A percentile compares a stretch with the other conserved stretches of the same genome.
Evolutionary conservation across 352 stramenopile species (phyloP).

Genomic region (Pseudoperonospora humuli): DNA sequence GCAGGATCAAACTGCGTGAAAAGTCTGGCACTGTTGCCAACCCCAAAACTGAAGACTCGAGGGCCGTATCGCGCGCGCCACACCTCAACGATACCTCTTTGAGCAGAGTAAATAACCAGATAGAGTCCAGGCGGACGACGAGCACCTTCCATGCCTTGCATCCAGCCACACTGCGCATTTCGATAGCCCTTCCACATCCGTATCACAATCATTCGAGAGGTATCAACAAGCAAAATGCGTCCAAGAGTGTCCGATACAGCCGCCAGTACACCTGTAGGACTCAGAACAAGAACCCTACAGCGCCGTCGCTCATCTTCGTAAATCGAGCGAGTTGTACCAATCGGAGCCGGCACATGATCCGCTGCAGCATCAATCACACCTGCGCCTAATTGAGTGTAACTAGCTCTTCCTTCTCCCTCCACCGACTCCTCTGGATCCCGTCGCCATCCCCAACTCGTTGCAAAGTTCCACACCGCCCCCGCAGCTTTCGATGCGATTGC

Average conservation of each 20-base stretch:
- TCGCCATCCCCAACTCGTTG: constrained; percentile 73
- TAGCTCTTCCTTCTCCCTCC: constrained; percentile 9
- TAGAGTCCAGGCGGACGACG: constrained; percentile 50
- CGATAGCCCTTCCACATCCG: constrained; percentile 86
- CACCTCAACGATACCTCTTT: constrained; percentile 76
- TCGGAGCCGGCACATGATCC: constrained; percentile 62
- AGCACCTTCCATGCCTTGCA: constrained; percentile 56
- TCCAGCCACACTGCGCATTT: constrained; percentile 75
- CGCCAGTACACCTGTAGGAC: constrained; percentile 57
- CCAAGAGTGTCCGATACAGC: constrained; percentile 71
- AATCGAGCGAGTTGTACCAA: constrained; percentile 43
- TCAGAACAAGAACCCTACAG: constrained; percentile 53
- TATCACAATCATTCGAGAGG: constrained; percentile 69
- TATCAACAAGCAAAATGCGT: constrained; percentile 71
- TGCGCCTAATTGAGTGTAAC: constrained; percentile 21
- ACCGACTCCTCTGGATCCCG: constrained; percentile 2
- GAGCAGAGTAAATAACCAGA: constrained; percentile 78
- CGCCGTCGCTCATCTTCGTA: constrained; percentile 55
- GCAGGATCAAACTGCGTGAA: constrained; percentile 46
- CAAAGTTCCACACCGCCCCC: constrained; percentile 76
- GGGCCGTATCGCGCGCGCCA: constrained; percentile 74
- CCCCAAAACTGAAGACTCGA: constrained; percentile 61
- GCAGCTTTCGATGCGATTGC: constrained; percentile 68
- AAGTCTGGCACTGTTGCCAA: constrained; percentile 56
- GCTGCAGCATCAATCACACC: constrained; percentile 42